Conservation (phyloP, 768 basidiomycete genomes). For the Tephrocybe sp. region DNA sequence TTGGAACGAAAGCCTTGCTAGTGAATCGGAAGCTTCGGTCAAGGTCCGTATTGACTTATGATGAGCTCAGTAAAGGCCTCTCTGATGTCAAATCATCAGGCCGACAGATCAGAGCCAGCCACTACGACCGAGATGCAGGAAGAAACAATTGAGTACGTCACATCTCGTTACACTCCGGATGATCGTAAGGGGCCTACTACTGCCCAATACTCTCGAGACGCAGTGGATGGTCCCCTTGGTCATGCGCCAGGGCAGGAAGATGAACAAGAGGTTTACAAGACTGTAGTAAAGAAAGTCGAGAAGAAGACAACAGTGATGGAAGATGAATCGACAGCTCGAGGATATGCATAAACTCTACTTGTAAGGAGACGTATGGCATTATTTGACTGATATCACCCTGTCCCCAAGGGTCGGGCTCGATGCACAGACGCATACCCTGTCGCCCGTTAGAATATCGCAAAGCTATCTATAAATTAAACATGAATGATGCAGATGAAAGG, state of each 20-base stretch:
- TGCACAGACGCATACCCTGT: not conserved
- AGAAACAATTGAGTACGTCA: slow-evolving; percentile 43
- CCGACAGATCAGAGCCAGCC: slow-evolving; percentile 33
- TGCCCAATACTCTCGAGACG: slow-evolving; percentile 39
- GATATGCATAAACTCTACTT: slow-evolving; percentile 1
- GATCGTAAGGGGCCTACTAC: slow-evolving; percentile 33
- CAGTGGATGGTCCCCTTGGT: slow-evolving; percentile 46
- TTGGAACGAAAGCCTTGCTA: slow-evolving; percentile 71
- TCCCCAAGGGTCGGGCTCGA: too few species aligned
- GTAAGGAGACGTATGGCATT: not conserved
- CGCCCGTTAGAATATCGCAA: not conserved
- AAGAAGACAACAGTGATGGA: slow-evolving; percentile 14
- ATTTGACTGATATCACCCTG: too few species aligned
- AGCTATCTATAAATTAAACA: slow-evolving; percentile 7
- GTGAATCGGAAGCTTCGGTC: slow-evolving; percentile 61
- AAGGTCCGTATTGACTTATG: slow-evolving; percentile 47
- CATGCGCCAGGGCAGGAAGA: slow-evolving; percentile 31
- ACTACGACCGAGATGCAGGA: slow-evolving; percentile 35
- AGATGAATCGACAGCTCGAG: slow-evolving; percentile 7
- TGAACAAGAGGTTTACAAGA: slow-evolving; percentile 14
- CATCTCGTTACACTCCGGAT: slow-evolving; percentile 35
- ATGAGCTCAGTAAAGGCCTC: not conserved
- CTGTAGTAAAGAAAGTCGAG: slow-evolving; percentile 8
- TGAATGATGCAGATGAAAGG: slow-evolving; percentile 1
- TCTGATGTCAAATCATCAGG: slow-evolving; percentile 28